Evolutionary conservation across 495 filamentous ascomycete genomes (phyloP).

Genomic region (Penicillium alfredii): DNA sequence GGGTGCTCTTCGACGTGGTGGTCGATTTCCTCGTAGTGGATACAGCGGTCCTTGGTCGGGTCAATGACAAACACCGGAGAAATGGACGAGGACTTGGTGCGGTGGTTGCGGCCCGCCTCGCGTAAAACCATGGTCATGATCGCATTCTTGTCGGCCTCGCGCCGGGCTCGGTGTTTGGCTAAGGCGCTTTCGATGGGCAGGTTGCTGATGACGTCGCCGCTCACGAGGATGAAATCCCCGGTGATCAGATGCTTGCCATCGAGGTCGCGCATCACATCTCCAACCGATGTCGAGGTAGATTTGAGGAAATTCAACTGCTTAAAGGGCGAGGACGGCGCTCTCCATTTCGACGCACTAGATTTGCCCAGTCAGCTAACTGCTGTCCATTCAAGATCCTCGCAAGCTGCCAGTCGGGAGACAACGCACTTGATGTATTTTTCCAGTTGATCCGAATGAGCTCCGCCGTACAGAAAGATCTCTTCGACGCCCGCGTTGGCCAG

Average conservation of each 20-base stretch:
- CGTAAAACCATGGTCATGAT: slow-evolving; percentile 97
- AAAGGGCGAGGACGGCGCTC: slow-evolving; percentile 70
- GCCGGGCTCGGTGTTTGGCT: slow-evolving; percentile 69
- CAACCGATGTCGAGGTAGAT: slow-evolving; percentile 79
- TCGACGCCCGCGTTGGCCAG: slow-evolving; percentile 88
- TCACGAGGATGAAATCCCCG: slow-evolving; percentile 86
- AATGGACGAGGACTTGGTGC: slow-evolving; percentile 65
- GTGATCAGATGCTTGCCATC: slow-evolving; percentile 81
- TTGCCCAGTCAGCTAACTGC: slow-evolving; percentile 7
- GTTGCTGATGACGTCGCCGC: slow-evolving; percentile 93
- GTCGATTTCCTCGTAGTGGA: slow-evolving; percentile 83
- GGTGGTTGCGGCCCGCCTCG: slow-evolving; percentile 66
- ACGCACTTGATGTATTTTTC: slow-evolving; percentile 72
- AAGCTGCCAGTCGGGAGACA: too few species aligned
- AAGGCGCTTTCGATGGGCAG: slow-evolving; percentile 75
- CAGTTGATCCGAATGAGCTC: slow-evolving; percentile 81
- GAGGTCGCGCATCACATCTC: slow-evolving; percentile 91
- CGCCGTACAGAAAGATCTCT: slow-evolving; percentile 87
- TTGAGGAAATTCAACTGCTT: slow-evolving; percentile 76
- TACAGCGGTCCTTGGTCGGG: slow-evolving; percentile 68
- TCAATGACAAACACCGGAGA: slow-evolving; percentile 84
- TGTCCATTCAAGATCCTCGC: neutral
- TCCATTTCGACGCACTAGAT: slow-evolving; percentile 62
- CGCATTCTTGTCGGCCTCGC: slow-evolving; percentile 81
- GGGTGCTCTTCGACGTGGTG: slow-evolving; percentile 33